Evolutionary conservation across 345 rosid species (phyloP), one percentile per base, ranked within the genome.

Genomic region (Eucalyptus melliodora): DNA sequence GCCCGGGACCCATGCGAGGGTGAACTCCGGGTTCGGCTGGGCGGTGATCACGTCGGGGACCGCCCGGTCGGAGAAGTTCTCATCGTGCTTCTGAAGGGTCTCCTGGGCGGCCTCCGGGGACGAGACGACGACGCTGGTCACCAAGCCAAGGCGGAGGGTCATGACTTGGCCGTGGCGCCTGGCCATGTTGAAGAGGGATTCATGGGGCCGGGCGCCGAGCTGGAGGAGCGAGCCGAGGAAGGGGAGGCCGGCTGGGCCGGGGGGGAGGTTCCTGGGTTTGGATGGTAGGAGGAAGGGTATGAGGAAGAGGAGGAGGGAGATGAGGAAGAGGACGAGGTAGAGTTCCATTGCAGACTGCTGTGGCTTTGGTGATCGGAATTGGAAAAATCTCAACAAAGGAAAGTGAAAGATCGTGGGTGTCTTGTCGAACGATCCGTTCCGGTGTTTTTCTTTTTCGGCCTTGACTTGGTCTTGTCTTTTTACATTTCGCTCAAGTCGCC

Each of bases 1-100:
- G 16, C 90, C 93, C 0, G 90, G 85, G 50, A 92, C 90, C 94
- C 92, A 92, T 16, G 92, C 93, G n/a, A 93, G 87, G 92, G 92
- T 91, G 37, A 86, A 69, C 86, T 93, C 92, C 9, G 90, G 91
- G 87, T 91, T 82, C 37, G 93, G 91, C 34, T 89, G 92, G 10
- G 92, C 89, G 27, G 89, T 85, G 86, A 91, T 86, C 16, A 65
- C 93, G 16, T 91, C 93, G 1, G 93, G 92, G 47, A 92, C 45
- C 17, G 90, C 50, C 44, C 94, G 88, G 72, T 90, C 92, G 1
- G 89, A 86, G 91, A 92, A 92, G 77, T 87, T 37, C 65, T 90
- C 91, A 31, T 92, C 92, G 27, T 92, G 89, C 45, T 88, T 42
- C 42, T 90, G 92, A 50, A 94, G 92, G 88, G 93, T 82, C 67